A percentile compares a stretch with the other conserved stretches of the same genome.
Evolutionary conservation across 768 basidiomycete species (phyloP).

Genomic region (Panellus pusillus): DNA sequence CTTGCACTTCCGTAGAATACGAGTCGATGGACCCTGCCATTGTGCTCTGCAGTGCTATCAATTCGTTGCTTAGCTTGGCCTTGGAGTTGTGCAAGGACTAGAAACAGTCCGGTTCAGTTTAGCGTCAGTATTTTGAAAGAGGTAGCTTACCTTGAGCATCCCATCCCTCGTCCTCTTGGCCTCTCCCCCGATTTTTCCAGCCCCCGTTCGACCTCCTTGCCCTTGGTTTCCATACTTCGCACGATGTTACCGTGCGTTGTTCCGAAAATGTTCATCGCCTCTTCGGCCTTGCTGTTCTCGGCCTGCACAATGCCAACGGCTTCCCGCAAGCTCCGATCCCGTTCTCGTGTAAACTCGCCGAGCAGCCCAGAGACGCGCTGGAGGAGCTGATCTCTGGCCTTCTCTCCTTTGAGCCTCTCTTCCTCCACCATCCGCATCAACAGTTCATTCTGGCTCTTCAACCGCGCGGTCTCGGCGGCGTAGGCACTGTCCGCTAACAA

Average conservation of each 20-base stretch:
- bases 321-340: slow-evolving; percentile 64
- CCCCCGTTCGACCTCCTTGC: slow-evolving; percentile 38
- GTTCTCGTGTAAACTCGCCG: slow-evolving; percentile 64
- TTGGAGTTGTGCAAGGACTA: slow-evolving; percentile 45
- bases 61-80: slow-evolving; percentile 38
- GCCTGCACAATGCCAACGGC: slow-evolving; percentile 53
- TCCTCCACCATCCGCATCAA: slow-evolving; percentile 60
- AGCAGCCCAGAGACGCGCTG: slow-evolving; percentile 72
- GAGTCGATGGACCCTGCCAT: slow-evolving; percentile 47
- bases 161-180: slow-evolving; percentile 57
- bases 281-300: slow-evolving; percentile 57
- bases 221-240: slow-evolving; percentile 40
- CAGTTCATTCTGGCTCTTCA: slow-evolving; percentile 70
- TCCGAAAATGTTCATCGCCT: slow-evolving; percentile 46
- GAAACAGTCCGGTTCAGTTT: slow-evolving; percentile 5
- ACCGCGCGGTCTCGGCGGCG: slow-evolving; percentile 54
- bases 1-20: slow-evolving; percentile 54
- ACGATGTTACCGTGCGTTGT: slow-evolving; percentile 50
- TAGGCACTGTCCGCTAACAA: slow-evolving; percentile 46
- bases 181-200: slow-evolving; percentile 51
- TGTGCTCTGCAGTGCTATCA: slow-evolving; percentile 45
- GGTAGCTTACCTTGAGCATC: slow-evolving; percentile 50
- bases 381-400: slow-evolving; percentile 72
- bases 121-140: neutral
- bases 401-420: slow-evolving; percentile 66